phyloP scores from a whole-genome alignment of 768 basidiomycete genomes.

The Lactifluus piperatus region DNA sequence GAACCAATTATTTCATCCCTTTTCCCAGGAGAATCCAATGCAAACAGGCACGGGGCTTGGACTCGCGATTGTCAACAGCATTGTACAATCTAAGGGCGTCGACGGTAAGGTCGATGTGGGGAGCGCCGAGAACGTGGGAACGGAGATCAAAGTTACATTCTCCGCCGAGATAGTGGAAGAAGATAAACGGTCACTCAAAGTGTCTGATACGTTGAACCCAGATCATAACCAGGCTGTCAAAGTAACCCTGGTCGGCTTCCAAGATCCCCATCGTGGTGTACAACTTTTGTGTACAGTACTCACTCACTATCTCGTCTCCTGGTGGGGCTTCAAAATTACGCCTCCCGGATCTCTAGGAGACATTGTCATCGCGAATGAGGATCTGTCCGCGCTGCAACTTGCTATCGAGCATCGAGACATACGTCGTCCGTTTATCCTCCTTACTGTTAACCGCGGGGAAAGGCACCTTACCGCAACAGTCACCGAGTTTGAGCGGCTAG shows the following conservation, averaged over 20 bases:
- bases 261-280: constrained; percentile 51
- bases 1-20: constrained; percentile 95
- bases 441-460: constrained; percentile 64
- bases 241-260: constrained; percentile 69
- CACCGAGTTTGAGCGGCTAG: constrained; percentile 65
- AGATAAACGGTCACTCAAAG: constrained; percentile 20
- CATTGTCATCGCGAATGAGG: constrained; percentile 78
- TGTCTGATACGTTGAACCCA: constrained; percentile 23
- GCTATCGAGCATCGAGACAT: constrained; percentile 52
- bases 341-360: constrained; percentile 45
- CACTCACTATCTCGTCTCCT: constrained; percentile 53
- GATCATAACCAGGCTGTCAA: constrained; percentile 26
- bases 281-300: constrained; percentile 58
- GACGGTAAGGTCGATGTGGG: constrained; percentile 89
- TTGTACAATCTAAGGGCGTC: constrained; percentile 77
- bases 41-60: constrained; percentile 92
- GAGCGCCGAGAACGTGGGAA: constrained; percentile 85
- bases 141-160: constrained; percentile 84
- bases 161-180: constrained; percentile 55
- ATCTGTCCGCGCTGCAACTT: constrained; percentile 45
- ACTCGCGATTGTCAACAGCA: constrained; percentile 91
- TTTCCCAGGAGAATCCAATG: constrained; percentile 92
- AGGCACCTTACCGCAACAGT: constrained; percentile 52
- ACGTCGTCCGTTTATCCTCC: constrained; percentile 60
- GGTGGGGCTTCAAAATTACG: constrained; percentile 63